These are phyloP conservation scores for Anthostomella pinea DNA, from an alignment of 2,329 filamentous ascomycete genomes.

Conservation along the genomic window DNA sequence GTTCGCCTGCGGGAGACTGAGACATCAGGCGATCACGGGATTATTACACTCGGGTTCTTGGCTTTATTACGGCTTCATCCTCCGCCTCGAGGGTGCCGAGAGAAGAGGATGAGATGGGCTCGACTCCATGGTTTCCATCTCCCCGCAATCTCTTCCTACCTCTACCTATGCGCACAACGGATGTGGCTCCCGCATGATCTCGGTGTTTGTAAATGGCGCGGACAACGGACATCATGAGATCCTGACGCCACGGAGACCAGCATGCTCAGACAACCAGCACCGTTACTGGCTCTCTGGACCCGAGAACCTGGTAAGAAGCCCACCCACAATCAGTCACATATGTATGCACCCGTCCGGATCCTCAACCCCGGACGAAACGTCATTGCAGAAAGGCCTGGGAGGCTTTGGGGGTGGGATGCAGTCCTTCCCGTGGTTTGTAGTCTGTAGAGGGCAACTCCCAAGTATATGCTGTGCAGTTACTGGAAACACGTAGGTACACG, in stretches of 20 bases:
- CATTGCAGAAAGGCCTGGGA: slow-evolving; percentile 9
- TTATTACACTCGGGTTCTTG: too few species aligned
- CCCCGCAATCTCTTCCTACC: too few species aligned
- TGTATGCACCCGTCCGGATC: slow-evolving; percentile 20
- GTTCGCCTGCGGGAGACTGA: slow-evolving; percentile 26
- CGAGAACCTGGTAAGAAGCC: slow-evolving; percentile 27
- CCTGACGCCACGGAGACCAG: slow-evolving; percentile 20
- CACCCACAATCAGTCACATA: slow-evolving; percentile 25
- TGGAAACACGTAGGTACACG: slow-evolving; percentile 1
- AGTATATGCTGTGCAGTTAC: neutral
- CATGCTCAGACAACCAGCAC: slow-evolving; percentile 17
- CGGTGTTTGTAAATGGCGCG: too few species aligned
- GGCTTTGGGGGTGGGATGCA: too few species aligned
- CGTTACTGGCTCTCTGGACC: slow-evolving; percentile 13
- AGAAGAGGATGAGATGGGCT: too few species aligned
- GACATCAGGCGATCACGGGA: slow-evolving; percentile 26
- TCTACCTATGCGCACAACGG: too few species aligned
- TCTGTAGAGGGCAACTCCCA: too few species aligned
- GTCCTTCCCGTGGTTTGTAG: neutral
- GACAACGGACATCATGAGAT: slow-evolving; percentile 22
- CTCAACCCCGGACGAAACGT: slow-evolving; percentile 18
- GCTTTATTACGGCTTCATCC: too few species aligned
- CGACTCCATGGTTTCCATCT: too few species aligned
- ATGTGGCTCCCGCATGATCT: too few species aligned
- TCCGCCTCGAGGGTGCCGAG: too few species aligned